phyloP scores from a whole-genome alignment of 495 filamentous ascomycete species.

The Aspergillus ostianus region DNA sequence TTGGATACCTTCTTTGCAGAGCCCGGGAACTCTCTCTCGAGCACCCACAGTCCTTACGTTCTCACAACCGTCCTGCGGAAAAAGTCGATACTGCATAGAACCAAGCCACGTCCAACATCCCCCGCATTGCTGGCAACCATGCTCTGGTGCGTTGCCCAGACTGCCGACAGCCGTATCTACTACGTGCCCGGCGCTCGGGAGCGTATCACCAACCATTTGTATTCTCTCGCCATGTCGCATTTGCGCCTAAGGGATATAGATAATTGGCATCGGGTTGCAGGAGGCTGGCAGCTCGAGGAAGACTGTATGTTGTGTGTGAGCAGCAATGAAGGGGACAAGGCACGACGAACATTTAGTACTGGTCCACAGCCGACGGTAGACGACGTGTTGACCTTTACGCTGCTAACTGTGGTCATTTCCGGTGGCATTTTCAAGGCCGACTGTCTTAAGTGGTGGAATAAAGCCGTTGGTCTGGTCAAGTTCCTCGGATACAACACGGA shows the following conservation, averaged over 20 bases:
- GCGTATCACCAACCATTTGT: constrained; percentile 28
- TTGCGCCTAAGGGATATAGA: constrained; percentile 24
- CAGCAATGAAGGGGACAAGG: background rate
- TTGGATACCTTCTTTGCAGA: constrained; percentile 52
- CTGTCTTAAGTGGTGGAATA: constrained; percentile 33
- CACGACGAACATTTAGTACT: background rate
- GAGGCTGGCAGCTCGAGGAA: background rate
- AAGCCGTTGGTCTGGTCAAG: constrained; percentile 19
- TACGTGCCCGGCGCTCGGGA: constrained; percentile 24
- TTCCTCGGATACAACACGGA: constrained; percentile 9
- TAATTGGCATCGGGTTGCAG: constrained; percentile 6
- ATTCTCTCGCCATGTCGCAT: constrained; percentile 27
- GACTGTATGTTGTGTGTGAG: background rate
- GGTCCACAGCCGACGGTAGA: constrained; percentile 11
- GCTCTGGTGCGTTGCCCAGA: constrained; percentile 41
- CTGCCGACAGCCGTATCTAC: constrained; percentile 34
- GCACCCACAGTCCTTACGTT: constrained; percentile 33
- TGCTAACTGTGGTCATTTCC: constrained; percentile 29
- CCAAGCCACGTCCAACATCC: constrained; percentile 32
- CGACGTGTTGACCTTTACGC: constrained; percentile 28
- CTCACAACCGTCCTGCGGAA: constrained; percentile 37
- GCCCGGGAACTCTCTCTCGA: constrained; percentile 31
- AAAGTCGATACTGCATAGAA: constrained; percentile 31
- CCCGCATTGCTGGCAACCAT: constrained; percentile 37
- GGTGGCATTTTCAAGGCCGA: constrained; percentile 34